Conservation (phyloP, 495 filamentous ascomycete genomes). For the Cercophora newfieldiana region DNA sequence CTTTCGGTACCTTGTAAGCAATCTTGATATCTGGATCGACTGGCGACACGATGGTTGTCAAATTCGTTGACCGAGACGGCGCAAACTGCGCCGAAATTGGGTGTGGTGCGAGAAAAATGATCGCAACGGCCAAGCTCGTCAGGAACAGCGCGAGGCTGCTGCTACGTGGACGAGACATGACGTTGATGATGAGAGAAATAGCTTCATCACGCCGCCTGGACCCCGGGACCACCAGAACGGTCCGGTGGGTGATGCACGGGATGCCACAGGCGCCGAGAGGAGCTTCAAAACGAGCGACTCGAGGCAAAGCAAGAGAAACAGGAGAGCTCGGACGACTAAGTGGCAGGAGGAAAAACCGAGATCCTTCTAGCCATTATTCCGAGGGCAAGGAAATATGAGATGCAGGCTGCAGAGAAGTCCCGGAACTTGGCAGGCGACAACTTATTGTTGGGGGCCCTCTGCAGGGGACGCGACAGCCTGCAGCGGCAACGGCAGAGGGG, state of each 20-base stretch:
- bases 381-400: neutral
- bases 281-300: neutral
- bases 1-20: conserved; percentile 56
- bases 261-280: neutral
- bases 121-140: conserved; percentile 3
- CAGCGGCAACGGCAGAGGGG: neutral
- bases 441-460: neutral
- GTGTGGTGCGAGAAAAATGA: conserved; percentile 4
- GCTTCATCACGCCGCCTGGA: conserved; percentile 7
- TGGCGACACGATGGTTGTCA: conserved; percentile 56
- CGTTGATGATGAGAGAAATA: too few species aligned
- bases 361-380: neutral
- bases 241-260: neutral
- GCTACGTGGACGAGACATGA: neutral
- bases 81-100: conserved; percentile 22
- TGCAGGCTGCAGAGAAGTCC: neutral
- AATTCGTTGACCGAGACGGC: conserved; percentile 23
- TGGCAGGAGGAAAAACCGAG: neutral
- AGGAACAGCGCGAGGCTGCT: neutral
- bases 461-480: neutral
- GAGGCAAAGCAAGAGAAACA: neutral
- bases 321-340: neutral
- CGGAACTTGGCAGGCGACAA: neutral
- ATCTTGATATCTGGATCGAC: conserved; percentile 60
- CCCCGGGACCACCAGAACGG: neutral